Conservation (phyloP, 331 rosid genomes). For the Quercus lobata region DNA sequence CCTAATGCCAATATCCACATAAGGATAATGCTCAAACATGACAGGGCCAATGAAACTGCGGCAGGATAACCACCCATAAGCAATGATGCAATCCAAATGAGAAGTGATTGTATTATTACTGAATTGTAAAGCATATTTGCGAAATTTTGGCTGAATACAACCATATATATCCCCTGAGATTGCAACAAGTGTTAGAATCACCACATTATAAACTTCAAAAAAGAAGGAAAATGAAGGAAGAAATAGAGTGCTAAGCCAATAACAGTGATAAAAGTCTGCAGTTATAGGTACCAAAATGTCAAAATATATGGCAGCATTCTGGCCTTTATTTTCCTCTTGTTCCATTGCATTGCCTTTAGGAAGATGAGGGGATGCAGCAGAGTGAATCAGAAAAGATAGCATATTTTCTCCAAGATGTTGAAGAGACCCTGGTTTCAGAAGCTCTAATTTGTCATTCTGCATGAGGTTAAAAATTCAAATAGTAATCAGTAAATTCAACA, state of each 20-base stretch:
- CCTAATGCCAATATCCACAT: constrained; percentile 69
- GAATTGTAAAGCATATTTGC: constrained; percentile 77
- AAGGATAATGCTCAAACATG: constrained; percentile 60
- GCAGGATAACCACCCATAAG: constrained; percentile 90
- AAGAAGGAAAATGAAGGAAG: constrained; percentile 6
- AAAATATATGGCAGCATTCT: constrained; percentile 59
- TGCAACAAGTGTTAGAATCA: constrained; percentile 12
- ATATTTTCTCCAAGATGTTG: constrained; percentile 99
- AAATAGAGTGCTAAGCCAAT: constrained; percentile 11
- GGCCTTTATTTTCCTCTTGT: constrained; percentile 42
- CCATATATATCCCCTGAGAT: constrained; percentile 82
- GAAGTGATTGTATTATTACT: constrained; percentile 81
- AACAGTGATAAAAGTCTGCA: constrained; percentile 14
- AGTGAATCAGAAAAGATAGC: constrained; percentile 86
- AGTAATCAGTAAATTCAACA: constrained; percentile 1
- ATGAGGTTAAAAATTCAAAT: constrained; percentile 19
- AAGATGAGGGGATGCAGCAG: constrained; percentile 70
- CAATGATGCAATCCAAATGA: constrained; percentile 82
- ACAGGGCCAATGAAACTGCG: constrained; percentile 65
- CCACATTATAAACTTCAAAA: constrained; percentile 10
- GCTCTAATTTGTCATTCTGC: constrained; percentile 93
- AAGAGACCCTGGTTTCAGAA: constrained; percentile 81
- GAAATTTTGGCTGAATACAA: constrained; percentile 67
- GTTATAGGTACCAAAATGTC: constrained; percentile 71
- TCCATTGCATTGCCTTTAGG: constrained; percentile 43